Evolutionary conservation across 768 basidiomycete species (phyloP).

Genomic region (Termitomyces heimii): DNA sequence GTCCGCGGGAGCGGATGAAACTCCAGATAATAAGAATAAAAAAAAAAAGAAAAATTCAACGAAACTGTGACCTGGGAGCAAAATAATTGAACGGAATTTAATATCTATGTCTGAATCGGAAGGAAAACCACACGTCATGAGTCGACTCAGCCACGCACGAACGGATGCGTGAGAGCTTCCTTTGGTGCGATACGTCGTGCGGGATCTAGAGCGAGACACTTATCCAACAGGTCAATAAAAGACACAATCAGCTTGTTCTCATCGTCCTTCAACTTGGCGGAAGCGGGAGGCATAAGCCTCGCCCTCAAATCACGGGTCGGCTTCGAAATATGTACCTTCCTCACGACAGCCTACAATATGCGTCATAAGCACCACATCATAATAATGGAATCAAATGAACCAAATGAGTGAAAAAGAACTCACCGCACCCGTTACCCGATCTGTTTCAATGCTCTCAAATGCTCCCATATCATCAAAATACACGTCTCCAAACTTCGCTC

Average conservation of each 20-base stretch:
- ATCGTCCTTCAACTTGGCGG: slow-evolving; percentile 81
- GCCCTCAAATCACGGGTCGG: slow-evolving; percentile 76
- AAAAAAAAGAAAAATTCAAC: background rate
- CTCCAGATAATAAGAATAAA: slow-evolving; percentile 1
- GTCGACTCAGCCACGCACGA: slow-evolving; percentile 49
- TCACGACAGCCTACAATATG: slow-evolving; percentile 60
- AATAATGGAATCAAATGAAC: background rate
- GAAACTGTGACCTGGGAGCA: background rate
- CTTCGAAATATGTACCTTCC: slow-evolving; percentile 80
- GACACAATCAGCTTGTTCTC: slow-evolving; percentile 73
- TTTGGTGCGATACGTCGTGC: slow-evolving; percentile 81
- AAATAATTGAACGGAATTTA: background rate
- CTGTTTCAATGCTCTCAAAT: slow-evolving; percentile 79
- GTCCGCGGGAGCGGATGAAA: background rate
- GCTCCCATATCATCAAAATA: slow-evolving; percentile 94
- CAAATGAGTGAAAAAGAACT: slow-evolving; percentile 26
- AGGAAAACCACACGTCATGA: background rate
- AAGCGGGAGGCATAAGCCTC: slow-evolving; percentile 74
- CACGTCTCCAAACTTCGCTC: slow-evolving; percentile 83
- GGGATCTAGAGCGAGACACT: slow-evolving; percentile 84
- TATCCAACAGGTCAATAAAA: slow-evolving; percentile 90
- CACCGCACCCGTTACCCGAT: slow-evolving; percentile 79
- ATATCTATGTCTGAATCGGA: background rate
- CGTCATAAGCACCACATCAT: slow-evolving; percentile 12
- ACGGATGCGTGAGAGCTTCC: slow-evolving; percentile 85